phyloP scores from a whole-genome alignment of 192 early-diverging fungal genomes.

The Mortierella claussenii region DNA sequence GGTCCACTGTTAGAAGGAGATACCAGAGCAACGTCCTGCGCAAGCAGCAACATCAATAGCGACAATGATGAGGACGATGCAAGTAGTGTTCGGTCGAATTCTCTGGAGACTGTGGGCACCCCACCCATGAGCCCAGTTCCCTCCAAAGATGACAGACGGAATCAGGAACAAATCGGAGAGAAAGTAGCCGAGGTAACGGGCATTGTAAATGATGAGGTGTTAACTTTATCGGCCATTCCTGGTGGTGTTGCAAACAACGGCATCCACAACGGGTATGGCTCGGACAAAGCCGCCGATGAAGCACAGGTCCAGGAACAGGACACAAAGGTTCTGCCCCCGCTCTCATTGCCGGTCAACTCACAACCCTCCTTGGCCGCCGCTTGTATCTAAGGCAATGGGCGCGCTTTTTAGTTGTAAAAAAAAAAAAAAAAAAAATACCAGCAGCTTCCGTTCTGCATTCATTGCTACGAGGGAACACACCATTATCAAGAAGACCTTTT shows the following conservation, averaged over 20 bases:
- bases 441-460: neutral
- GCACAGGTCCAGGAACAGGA: neutral
- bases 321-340: neutral
- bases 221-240: no score
- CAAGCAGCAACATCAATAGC: neutral
- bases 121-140: constrained; percentile 28
- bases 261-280: no score
- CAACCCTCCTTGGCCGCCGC: neutral
- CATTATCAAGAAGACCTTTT: no score
- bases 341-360: neutral
- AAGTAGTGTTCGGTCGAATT: neutral
- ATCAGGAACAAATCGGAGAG: neutral
- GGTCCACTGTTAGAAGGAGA: neutral
- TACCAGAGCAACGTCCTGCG: no score
- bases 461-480: no score
- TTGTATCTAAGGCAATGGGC: neutral
- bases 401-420: no score
- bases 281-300: neutral
- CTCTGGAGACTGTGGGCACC: constrained; percentile 2
- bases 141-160: neutral
- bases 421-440: neutral
- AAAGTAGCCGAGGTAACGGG: neutral
- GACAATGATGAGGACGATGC: neutral
- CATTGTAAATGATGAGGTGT: no score
- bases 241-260: no score